Base-by-base conservation (phyloP, 2,329 filamentous ascomycete species). In the Chaetomium olivaceum region DNA sequence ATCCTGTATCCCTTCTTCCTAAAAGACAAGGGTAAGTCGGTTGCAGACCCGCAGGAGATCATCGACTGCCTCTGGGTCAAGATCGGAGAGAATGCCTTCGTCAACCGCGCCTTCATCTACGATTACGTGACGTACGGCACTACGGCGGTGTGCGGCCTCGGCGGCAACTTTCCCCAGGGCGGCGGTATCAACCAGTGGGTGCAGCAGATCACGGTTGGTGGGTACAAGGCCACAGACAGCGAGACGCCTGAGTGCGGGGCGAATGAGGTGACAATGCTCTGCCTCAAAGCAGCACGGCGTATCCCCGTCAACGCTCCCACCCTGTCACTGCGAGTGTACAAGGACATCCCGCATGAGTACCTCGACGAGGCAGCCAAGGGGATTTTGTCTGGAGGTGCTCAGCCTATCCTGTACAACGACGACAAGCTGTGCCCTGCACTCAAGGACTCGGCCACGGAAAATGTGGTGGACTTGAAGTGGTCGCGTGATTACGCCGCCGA, bases 121-220 rank as follows among this genome's bases (percentile, higher is more conserved):
- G 51, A 54, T 25, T 54, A 54, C 51, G 51, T 54, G 14, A 54
- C 23, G 11, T 54, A 54, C 51, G 51, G 51, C 51, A 54, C 51
- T 12, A 54, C 51, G 25, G 25, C 51, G 1, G 51, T 54, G 4
- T 54, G 51, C 51, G 51, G 51, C 25, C 9, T 54, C 9, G 51
- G 51, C 14, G 51, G 51, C 25, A 54, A 54, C 51, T 54, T 54
- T 14, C 51, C 51, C 5, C 51, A 54, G 27, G 51, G 51, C 16
- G 51, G 51, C 16, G 51, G 51, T 25, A 54, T 54, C 51, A 54
- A 54, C 51, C 51, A 54, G 51, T 54, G 51, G 51, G 51, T 54
- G 27, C 51, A 54, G 25, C 51, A 54, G 51, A 54, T 54, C 51
- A 54, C 51, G 12, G 51, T 54, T 14, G 51, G 51, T 4, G 51